phyloP scores from a whole-genome alignment of 805 yeast genomes.

The Candida boleticola region DNA sequence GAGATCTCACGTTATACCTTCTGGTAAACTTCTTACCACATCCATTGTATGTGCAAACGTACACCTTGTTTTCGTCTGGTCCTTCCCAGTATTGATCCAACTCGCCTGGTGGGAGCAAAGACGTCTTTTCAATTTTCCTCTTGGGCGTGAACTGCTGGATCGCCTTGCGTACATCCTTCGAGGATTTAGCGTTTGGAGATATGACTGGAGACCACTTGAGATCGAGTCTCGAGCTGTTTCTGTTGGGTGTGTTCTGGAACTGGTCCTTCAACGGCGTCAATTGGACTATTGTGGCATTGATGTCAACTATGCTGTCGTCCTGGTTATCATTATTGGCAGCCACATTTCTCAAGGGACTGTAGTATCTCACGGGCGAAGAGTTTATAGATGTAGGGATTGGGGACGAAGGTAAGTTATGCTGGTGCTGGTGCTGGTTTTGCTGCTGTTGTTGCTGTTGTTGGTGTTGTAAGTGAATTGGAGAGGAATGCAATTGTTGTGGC shows the following conservation, averaged over 20 bases:
- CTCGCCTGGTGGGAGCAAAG: constrained; percentile 85
- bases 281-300: constrained; percentile 39
- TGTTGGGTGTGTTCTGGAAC: constrained; percentile 32
- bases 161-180: constrained; percentile 21
- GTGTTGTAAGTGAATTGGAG: constrained; percentile 1
- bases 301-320: constrained; percentile 34
- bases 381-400: constrained; percentile 21
- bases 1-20: constrained; percentile 89
- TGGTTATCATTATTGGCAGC: constrained; percentile 7
- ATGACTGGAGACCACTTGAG: constrained; percentile 47
- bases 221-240: constrained; percentile 23
- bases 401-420: constrained; percentile 19
- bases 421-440: neutral
- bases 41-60: constrained; percentile 67
- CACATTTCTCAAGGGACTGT: constrained; percentile 18
- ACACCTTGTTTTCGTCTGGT: constrained; percentile 69
- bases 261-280: constrained; percentile 37
- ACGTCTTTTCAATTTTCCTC: constrained; percentile 51
- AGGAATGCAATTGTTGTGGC: neutral
- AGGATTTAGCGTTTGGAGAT: constrained; percentile 31
- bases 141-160: constrained; percentile 47
- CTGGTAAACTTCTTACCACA: constrained; percentile 86
- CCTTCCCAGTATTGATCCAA: constrained; percentile 82
- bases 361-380: constrained; percentile 32
- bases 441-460: constrained; percentile 6